A percentile compares a stretch with the other conserved stretches of the same genome.
Evolutionary conservation across 2,329 filamentous ascomycete species (phyloP).

Genomic region (Phymatotrichopsis omnivora): DNA sequence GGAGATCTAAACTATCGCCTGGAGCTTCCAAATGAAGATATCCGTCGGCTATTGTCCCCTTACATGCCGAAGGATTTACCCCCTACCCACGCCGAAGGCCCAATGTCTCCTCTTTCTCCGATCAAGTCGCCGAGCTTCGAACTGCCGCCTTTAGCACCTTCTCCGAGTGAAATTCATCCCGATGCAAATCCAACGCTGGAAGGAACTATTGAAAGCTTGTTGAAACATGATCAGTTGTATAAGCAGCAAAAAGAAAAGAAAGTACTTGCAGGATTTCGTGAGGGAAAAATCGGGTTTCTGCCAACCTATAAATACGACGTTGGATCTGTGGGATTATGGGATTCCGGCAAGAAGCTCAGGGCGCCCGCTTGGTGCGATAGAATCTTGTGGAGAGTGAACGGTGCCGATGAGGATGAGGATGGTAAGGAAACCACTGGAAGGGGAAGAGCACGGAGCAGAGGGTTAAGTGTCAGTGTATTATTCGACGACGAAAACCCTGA

Average conservation of each 20-base stretch:
- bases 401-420: conserved; percentile 29
- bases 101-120: conserved; percentile 11
- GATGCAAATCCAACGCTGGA: conserved; percentile 46
- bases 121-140: conserved; percentile 28
- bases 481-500: conserved; percentile 29
- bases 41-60: conserved; percentile 57
- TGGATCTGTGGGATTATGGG: conserved; percentile 83
- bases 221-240: conserved; percentile 80
- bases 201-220: conserved; percentile 73
- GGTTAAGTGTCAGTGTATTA: conserved; percentile 13
- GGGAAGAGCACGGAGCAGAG: conserved; percentile 15
- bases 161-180: conserved; percentile 15
- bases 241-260: conserved; percentile 64
- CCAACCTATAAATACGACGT: conserved; percentile 98
- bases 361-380: conserved; percentile 96
- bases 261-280: conserved; percentile 83
- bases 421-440: conserved; percentile 2
- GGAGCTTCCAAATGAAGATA: conserved; percentile 81
- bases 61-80: conserved; percentile 29
- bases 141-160: conserved; percentile 25
- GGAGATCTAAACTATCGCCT: conserved; percentile 93
- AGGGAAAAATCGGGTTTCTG: conserved; percentile 77
- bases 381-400: conserved; percentile 51
- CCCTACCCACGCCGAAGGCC: conserved; percentile 23
- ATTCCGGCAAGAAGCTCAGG: conserved; percentile 87